These are phyloP conservation scores for Gypsophila paniculata DNA, from an alignment of 179 eudicot species.

Conservation along the genomic window DNA sequence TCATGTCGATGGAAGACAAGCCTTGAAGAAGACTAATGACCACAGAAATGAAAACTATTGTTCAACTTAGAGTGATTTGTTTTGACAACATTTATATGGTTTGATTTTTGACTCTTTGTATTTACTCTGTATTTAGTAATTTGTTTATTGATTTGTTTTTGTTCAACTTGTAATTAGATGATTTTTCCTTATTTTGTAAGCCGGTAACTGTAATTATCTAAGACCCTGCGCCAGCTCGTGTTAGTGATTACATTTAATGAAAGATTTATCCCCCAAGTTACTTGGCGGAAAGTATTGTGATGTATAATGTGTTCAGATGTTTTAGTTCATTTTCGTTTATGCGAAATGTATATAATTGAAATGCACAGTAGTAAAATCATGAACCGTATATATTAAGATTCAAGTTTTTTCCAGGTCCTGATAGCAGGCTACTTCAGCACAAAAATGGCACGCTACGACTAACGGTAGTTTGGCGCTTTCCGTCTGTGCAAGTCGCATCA, in stretches of 20 bases:
- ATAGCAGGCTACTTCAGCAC: not conserved
- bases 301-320: conserved; percentile 1
- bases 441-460: not conserved
- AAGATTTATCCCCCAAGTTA: not conserved
- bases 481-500: not conserved
- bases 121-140: not conserved
- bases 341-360: no score
- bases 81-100: not conserved
- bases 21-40: not conserved
- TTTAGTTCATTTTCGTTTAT: not conserved
- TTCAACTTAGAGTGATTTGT: conserved; percentile 9
- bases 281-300: conserved; percentile 3
- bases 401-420: conserved; percentile 4
- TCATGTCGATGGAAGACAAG: not conserved
- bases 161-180: conserved; percentile 13
- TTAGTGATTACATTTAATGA: not conserved
- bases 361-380: not conserved
- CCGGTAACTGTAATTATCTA: not conserved
- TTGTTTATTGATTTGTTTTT: conserved; percentile 13
- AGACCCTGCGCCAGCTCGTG: not conserved
- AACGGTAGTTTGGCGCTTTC: not conserved
- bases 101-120: not conserved
- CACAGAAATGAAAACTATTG: not conserved
- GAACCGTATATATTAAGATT: not conserved
- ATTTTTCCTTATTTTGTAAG: not conserved